phyloP scores from a whole-genome alignment of 805 yeast species.

The Wickerhamomyces chambardii region DNA sequence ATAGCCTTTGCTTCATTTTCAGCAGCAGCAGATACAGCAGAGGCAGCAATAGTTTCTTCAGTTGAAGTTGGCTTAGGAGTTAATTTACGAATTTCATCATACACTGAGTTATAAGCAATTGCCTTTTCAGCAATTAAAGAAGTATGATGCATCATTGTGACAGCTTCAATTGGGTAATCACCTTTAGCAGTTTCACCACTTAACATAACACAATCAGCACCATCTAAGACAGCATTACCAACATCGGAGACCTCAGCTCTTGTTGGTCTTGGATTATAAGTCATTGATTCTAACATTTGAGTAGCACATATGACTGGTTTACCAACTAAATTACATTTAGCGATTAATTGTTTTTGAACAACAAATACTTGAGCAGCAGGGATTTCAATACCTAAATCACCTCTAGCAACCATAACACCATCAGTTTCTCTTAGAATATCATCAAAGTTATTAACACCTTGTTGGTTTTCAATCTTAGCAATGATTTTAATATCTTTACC shows the following conservation, averaged over 20 bases:
- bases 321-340: conserved; percentile 98
- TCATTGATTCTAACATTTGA: conserved; percentile 99
- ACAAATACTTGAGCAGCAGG: conserved; percentile 98
- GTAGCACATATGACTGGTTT: conserved; percentile 99
- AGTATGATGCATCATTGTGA: conserved; percentile 98
- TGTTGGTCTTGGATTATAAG: conserved; percentile 99
- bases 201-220: conserved; percentile 99
- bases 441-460: conserved; percentile 99
- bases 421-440: conserved; percentile 91
- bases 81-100: conserved; percentile 81
- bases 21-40: conserved; percentile 93
- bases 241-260: conserved; percentile 99
- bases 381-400: conserved; percentile 98
- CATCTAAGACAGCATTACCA: conserved; percentile 98
- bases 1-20: conserved; percentile 97
- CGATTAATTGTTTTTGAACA: conserved; percentile 97
- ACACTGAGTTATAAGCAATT: conserved; percentile 76
- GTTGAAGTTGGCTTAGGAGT: conserved; percentile 87
- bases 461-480: conserved; percentile 97
- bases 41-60: conserved; percentile 93
- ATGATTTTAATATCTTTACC: conserved; percentile 96
- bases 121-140: conserved; percentile 95
- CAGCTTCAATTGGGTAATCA: conserved; percentile 96
- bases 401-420: conserved; percentile 99
- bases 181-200: conserved; percentile 99